A percentile compares a stretch with the other conserved stretches of the same genome.
Conservation (phyloP, 164 flowering plant species). For the Berberis vulgaris region DNA sequence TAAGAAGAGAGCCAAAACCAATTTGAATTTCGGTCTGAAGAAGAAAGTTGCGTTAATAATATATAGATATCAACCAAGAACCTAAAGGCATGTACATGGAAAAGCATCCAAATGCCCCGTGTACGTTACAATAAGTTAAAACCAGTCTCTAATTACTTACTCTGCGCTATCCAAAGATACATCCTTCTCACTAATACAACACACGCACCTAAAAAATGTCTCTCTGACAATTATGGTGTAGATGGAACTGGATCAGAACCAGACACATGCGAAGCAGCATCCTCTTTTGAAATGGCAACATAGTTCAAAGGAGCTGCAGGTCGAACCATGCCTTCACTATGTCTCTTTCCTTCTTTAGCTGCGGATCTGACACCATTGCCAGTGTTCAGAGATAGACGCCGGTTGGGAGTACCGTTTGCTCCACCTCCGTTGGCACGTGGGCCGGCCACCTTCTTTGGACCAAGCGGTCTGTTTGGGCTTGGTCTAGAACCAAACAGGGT, state of each 20-base stretch:
- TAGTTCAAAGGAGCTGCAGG: conserved; percentile 70
- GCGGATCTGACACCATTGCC: conserved; percentile 42
- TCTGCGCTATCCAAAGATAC: not conserved
- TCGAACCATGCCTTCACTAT: conserved; percentile 19
- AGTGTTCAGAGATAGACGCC: conserved; percentile 66
- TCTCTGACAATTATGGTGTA: conserved; percentile 43
- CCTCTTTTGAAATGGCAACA: conserved; percentile 80
- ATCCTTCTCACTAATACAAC: conserved; percentile 4
- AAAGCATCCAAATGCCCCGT: conserved; percentile 1
- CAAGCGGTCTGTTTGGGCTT: conserved; percentile 63
- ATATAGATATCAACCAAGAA: not conserved
- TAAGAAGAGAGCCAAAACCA: not conserved
- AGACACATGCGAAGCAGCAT: conserved; percentile 64
- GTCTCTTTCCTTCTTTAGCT: conserved; percentile 63
- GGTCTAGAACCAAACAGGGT: conserved; percentile 63
- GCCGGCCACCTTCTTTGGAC: conserved; percentile 66
- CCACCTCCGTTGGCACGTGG: conserved; percentile 72
- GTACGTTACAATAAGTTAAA: not conserved
- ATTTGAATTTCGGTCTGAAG: not conserved
- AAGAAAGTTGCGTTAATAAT: not conserved
- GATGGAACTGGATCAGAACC: conserved; percentile 45
- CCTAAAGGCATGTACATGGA: not conserved
- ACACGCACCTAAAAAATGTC: conserved; percentile 8
- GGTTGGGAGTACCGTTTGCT: conserved; percentile 51
- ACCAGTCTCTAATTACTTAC: conserved; percentile 2